phyloP scores from a whole-genome alignment of 2,329 filamentous ascomycete genomes.

The Pseudopyricularia javanii region DNA sequence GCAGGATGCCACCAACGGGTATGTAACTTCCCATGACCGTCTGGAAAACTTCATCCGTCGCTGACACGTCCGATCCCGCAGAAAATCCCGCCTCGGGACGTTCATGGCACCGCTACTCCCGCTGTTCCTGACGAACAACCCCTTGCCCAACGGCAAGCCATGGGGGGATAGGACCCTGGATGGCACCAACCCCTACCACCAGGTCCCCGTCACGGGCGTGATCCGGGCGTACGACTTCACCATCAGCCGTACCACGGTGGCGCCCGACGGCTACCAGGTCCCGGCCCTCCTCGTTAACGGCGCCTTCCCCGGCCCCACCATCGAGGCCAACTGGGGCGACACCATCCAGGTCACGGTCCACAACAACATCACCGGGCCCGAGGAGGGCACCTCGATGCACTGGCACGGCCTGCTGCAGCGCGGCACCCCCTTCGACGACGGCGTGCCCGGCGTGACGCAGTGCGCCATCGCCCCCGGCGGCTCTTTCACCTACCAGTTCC shows the following conservation, averaged over 20 bases:
- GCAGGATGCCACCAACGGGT: conserved; percentile 27
- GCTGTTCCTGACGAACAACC: conserved; percentile 33
- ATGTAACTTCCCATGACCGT: conserved; percentile 4
- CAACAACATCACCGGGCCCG: conserved; percentile 46
- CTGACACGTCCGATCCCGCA: conserved; percentile 7
- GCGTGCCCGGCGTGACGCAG: conserved; percentile 39
- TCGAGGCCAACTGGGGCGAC: conserved; percentile 53
- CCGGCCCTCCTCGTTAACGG: conserved; percentile 50
- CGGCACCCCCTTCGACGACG: conserved; percentile 38
- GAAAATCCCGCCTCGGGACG: conserved; percentile 28
- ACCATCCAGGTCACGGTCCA: conserved; percentile 52
- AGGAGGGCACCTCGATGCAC: conserved; percentile 36
- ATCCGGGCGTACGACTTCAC: conserved; percentile 43
- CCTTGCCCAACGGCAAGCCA: conserved; percentile 34
- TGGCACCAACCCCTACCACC: conserved; percentile 35
- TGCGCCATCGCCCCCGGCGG: conserved; percentile 55
- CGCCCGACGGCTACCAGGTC: conserved; percentile 43
- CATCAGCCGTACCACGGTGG: conserved; percentile 33
- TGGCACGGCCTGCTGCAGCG: conserved; percentile 42
- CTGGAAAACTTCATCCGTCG: conserved; percentile 2
- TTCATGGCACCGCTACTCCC: conserved; percentile 23
- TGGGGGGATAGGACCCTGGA: conserved; percentile 33
- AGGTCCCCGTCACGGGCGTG: conserved; percentile 38
- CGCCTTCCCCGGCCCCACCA: conserved; percentile 53
- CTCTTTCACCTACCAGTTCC: conserved; percentile 39